Evolutionary conservation across 805 yeast genomes (phyloP), one percentile per base, ranked within the genome.

Genomic region (Candida adriatica): DNA sequence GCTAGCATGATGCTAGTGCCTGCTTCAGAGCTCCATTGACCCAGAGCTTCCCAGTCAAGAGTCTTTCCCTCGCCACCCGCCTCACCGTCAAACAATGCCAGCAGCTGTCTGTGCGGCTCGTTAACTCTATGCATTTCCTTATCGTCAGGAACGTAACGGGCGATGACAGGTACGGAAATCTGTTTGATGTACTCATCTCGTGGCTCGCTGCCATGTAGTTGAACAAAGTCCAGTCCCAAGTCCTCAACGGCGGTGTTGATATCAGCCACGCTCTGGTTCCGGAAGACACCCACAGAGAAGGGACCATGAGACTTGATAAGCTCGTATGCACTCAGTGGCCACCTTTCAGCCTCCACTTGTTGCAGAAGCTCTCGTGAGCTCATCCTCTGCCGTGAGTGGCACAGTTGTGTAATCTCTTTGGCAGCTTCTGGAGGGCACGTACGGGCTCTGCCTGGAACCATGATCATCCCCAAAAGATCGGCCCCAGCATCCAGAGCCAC

Each of bases 51-150:
- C 97, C 97, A 90, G 51, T 82, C 75, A 13, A 87, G 69, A n/a
- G 62, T 46, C 33, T 73, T 72, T 6, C 98, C 98, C 43, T 86
- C 92, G 1, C 98, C 98, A 8, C 98, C 98, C 2, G 68, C 68
- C 46, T 84, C 95, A 2, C 94, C 79, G 50, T 92, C 98, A 13
- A 90, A 62, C 29, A 92, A 62, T 2, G 87, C 74, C 5, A 79
- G 40, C 8, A 70, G 45, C 33, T 79, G 77, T 11, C 37, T 35
- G 18, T 63, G 58, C 5, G 51, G 39, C 6, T 41, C 39, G 18
- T 47, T 45, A 4, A 47, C 45, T 10, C 49, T 52, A 3, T 47
- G 41, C 39, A 73, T 62, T 11, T 55, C 55, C 1, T 58, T 53
- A 3, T 77, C 79, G 16, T 60, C 59, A 0, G 94, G 84, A 2